Evolutionary conservation across 179 eudicot species (phyloP).

Genomic region (Nepenthes alata): DNA sequence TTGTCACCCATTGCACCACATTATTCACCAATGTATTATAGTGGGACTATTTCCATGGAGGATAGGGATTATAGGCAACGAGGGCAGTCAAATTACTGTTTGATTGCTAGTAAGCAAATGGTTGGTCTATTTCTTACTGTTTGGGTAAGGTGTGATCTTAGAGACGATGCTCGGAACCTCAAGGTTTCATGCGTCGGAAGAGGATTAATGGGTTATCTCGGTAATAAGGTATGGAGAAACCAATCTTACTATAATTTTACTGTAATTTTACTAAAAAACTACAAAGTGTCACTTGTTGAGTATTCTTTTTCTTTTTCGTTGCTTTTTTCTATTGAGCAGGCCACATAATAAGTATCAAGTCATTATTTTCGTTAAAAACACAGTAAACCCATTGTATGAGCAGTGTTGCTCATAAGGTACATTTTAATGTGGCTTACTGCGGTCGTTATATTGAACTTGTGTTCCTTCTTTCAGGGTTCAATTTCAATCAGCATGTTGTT

Average conservation of each 20-base stretch:
- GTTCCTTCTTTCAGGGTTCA: conserved; percentile 61
- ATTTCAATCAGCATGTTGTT: conserved; percentile 85
- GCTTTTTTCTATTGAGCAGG: no score
- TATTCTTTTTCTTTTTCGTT: no score
- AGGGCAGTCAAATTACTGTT: conserved; percentile 50
- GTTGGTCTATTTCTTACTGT: conserved; percentile 82
- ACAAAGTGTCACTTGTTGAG: no score
- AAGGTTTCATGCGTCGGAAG: conserved; percentile 93
- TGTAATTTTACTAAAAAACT: no score
- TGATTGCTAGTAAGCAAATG: conserved; percentile 92
- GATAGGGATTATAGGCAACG: conserved; percentile 23
- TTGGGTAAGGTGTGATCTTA: conserved; percentile 77
- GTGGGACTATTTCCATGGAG: conserved; percentile 15
- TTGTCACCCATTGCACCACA: conserved; percentile 42
- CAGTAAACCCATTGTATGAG: no score
- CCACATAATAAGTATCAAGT: no score
- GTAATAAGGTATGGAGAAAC: conserved; percentile 62
- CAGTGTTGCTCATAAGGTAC: no score
- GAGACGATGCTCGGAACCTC: conserved; percentile 61
- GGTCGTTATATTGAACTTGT: no score
- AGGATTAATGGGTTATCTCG: conserved; percentile 95
- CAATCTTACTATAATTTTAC: no score
- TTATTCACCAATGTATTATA: conserved; percentile 37
- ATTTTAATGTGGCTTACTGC: no score
- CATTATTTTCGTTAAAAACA: no score